Conservation (phyloP, 768 basidiomycete species). For the Pleurotus salmoneostramineus region DNA sequence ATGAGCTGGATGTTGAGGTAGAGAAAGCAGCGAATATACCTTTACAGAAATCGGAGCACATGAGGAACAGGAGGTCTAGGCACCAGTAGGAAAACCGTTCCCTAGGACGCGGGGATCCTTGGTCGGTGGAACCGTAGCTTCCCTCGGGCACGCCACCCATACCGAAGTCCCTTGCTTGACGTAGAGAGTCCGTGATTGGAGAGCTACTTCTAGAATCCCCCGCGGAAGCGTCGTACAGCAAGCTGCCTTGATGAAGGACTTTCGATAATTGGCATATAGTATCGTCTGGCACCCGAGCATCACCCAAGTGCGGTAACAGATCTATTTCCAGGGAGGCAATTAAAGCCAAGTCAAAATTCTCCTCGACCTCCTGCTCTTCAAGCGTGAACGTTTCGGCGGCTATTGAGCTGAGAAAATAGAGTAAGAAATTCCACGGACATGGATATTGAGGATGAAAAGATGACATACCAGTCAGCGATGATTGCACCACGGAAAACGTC, state of each 20-base stretch:
- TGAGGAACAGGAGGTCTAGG: constrained; percentile 78
- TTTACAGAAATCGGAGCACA: constrained; percentile 65
- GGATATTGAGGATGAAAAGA: not conserved
- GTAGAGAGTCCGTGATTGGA: not conserved
- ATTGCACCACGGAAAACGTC: constrained; percentile 82
- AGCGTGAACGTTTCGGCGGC: constrained; percentile 55
- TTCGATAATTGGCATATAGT: constrained; percentile 66
- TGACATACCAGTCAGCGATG: constrained; percentile 75
- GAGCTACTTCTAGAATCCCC: not conserved
- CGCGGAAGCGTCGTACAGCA: constrained; percentile 41
- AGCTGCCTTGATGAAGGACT: constrained; percentile 70
- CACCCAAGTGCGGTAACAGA: constrained; percentile 73
- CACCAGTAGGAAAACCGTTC: constrained; percentile 94
- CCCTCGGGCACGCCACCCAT: constrained; percentile 30
- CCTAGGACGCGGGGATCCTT: constrained; percentile 53
- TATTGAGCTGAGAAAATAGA: constrained; percentile 39
- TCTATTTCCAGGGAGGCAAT: constrained; percentile 77
- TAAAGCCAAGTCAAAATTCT: constrained; percentile 83
- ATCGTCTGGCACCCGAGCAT: constrained; percentile 63
- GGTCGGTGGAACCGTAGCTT: constrained; percentile 57
- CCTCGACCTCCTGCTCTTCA: constrained; percentile 70
- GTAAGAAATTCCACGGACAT: not conserved
- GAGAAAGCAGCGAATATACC: constrained; percentile 30
- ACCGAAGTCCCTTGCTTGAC: constrained; percentile 20
- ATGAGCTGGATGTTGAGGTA: not conserved